Evolutionary conservation across 2,329 filamentous ascomycete species (phyloP).

Genomic region (Cladosporium sphaerospermum): DNA sequence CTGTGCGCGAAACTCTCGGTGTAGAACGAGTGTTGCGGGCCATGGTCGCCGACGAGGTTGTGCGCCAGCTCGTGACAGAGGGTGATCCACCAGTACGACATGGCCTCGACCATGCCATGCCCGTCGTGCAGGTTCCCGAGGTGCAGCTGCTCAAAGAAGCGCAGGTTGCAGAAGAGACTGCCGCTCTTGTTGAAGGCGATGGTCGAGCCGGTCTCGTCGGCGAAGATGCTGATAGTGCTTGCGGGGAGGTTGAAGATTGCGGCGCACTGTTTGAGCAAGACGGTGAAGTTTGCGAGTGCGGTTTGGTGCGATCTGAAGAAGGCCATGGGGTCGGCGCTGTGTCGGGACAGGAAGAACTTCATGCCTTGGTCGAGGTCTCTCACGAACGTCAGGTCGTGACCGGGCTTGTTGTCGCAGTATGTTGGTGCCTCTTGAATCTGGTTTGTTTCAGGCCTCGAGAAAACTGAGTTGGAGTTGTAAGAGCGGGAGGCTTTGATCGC

Average conservation of each 20-base stretch:
- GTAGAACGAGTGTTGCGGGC: conserved; percentile 74
- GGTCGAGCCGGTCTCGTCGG: conserved; percentile 68
- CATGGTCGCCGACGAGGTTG: conserved; percentile 76
- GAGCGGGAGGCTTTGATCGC: conserved; percentile 74
- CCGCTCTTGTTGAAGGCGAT: conserved; percentile 90
- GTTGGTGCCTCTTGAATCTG: conserved; percentile 70
- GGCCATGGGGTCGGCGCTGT: conserved; percentile 38
- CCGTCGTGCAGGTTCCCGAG: conserved; percentile 37
- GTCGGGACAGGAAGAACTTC: conserved; percentile 65
- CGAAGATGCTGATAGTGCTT: conserved; percentile 75
- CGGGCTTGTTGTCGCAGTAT: conserved; percentile 75
- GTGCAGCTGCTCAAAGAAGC: conserved; percentile 80
- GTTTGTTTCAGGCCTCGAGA: conserved; percentile 63
- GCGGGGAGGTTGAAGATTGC: conserved; percentile 65
- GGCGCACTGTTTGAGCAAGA: conserved; percentile 62
- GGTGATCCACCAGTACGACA: conserved; percentile 92
- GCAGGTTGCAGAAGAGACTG: conserved; percentile 87
- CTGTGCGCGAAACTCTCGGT: conserved; percentile 74
- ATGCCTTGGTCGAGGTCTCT: conserved; percentile 66
- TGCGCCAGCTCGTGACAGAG: conserved; percentile 93
- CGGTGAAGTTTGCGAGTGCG: conserved; percentile 63
- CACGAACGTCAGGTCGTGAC: conserved; percentile 65
- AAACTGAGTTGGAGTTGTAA: conserved; percentile 67
- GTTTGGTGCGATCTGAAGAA: conserved; percentile 59
- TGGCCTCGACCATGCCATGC: conserved; percentile 58